Evolutionary conservation across 371 early-diverging fungal genomes (phyloP).

Genomic region (Coemansia sp.): DNA sequence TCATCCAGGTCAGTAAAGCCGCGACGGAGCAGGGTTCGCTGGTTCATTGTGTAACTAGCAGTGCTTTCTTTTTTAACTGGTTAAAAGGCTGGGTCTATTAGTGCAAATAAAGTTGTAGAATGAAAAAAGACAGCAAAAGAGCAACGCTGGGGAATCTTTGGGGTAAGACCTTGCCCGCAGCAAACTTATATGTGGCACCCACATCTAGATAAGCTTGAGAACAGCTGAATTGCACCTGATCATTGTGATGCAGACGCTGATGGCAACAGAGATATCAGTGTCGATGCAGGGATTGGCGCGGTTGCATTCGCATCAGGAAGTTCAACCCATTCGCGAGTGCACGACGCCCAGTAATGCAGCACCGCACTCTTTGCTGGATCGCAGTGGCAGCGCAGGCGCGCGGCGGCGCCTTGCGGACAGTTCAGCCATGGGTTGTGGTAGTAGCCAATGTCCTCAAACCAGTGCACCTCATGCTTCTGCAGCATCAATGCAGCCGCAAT

Average conservation of each 20-base stretch:
- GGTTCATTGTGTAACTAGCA: constrained; percentile 6
- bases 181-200: neutral
- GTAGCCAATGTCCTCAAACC: constrained; percentile 89
- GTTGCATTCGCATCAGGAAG: constrained; percentile 14
- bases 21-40: constrained; percentile 16
- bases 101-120: neutral
- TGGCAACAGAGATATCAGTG: too few relatives aligned
- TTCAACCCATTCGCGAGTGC: constrained; percentile 35
- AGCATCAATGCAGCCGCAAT: constrained; percentile 51
- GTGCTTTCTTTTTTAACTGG: neutral
- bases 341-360: constrained; percentile 47
- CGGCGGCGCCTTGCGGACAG: constrained; percentile 62
- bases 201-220: neutral
- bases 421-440: constrained; percentile 70
- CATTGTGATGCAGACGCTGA: neutral
- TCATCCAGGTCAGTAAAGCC: constrained; percentile 17
- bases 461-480: constrained; percentile 77
- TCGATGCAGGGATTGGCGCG: neutral
- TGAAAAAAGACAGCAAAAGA: neutral
- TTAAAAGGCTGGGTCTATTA: neutral
- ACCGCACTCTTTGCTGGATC: constrained; percentile 44
- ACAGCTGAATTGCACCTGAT: neutral
- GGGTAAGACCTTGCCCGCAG: neutral
- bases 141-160: neutral
- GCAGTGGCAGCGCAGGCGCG: constrained; percentile 46